These are phyloP conservation scores for Kluyveromyces wickerhamii DNA, from an alignment of 805 yeast genomes.

Conservation along the genomic window DNA sequence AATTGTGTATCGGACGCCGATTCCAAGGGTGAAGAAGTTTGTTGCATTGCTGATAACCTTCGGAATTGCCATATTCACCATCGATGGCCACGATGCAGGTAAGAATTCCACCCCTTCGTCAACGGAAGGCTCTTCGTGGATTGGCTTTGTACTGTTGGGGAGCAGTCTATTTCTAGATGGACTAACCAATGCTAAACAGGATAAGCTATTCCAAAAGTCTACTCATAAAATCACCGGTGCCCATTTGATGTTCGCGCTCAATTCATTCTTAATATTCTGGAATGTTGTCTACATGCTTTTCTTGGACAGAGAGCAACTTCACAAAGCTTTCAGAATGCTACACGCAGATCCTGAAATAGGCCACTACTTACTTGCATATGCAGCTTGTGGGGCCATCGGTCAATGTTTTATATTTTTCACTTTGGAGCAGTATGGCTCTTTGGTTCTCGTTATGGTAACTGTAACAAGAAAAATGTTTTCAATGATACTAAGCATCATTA, in stretches of 20 bases:
- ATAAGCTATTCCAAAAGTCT: constrained; percentile 53
- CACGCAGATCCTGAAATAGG: constrained; percentile 41
- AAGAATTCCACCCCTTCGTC: constrained; percentile 10
- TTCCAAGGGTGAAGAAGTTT: constrained; percentile 66
- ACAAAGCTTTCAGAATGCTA: constrained; percentile 33
- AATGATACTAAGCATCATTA: constrained; percentile 79
- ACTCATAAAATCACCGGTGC: constrained; percentile 62
- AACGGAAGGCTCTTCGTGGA: constrained; percentile 24
- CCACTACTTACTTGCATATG: constrained; percentile 55
- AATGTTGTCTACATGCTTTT: constrained; percentile 40
- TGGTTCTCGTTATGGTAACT: constrained; percentile 82
- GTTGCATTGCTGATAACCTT: constrained; percentile 73
- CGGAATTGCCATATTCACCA: constrained; percentile 78
- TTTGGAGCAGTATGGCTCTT: constrained; percentile 75
- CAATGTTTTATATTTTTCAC: constrained; percentile 90
- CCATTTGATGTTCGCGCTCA: constrained; percentile 73
- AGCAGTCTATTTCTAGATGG: constrained; percentile 79
- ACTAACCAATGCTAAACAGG: constrained; percentile 88
- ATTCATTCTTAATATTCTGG: constrained; percentile 37
- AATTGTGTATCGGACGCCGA: constrained; percentile 56
- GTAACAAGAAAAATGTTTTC: constrained; percentile 96
- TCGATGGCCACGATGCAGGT: constrained; percentile 36
- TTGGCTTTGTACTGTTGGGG: constrained; percentile 55
- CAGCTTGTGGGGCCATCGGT: constrained; percentile 80
- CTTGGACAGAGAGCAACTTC: constrained; percentile 19